Evolutionary conservation across 139 green algal genomes (phyloP), one percentile per base, ranked within the genome.

Genomic region (Astrephomene gubernaculifera): DNA sequence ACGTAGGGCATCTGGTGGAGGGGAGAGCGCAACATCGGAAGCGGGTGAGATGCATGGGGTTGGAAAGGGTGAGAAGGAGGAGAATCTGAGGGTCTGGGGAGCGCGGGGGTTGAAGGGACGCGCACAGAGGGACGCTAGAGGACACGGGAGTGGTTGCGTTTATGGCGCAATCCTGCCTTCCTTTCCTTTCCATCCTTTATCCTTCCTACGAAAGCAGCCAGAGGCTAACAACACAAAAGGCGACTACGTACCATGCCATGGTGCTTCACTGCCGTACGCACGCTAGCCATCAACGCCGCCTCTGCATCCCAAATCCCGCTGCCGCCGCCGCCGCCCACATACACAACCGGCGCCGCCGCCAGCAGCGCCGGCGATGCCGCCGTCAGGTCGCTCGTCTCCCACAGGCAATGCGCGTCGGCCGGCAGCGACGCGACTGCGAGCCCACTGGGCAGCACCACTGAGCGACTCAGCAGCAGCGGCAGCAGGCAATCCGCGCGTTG

Each of bases 341-440:
- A 68, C 45, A 88, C 63, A 31, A 88, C 74, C 54, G 79, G 79
- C 53, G 76, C 41, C 38, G 79, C 43, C 10, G 81, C 43, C 39
- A 90, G 81, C 45, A 90, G 72, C 39, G 65, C 81, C 35, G 86
- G 86, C 25, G 72, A 86, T 8, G 86, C 86, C 14, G 38, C 72
- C n/a, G 72, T 41, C 31, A 87, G 65, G 38, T 35, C 54, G 65
- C 31, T 39, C 17, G 71, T 78, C 72, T 90, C 86, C 86, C 86
- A 90, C 38, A 90, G 4, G 35, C 71, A 52, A n/a, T 79, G 64
- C 43, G 31, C 53, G 25, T 6, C 65, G 79, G 35, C 25, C 27
- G 57, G 22, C 70, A 74, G 82, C 57, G 45, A 39, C 49, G 57
- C 71, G n/a, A 61, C 70, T 0, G 41, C n/a, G 31, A 5, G 35